These are phyloP conservation scores for Chrysochromulina parva DNA, from an alignment of 78 protist species.

Conservation along the genomic window DNA sequence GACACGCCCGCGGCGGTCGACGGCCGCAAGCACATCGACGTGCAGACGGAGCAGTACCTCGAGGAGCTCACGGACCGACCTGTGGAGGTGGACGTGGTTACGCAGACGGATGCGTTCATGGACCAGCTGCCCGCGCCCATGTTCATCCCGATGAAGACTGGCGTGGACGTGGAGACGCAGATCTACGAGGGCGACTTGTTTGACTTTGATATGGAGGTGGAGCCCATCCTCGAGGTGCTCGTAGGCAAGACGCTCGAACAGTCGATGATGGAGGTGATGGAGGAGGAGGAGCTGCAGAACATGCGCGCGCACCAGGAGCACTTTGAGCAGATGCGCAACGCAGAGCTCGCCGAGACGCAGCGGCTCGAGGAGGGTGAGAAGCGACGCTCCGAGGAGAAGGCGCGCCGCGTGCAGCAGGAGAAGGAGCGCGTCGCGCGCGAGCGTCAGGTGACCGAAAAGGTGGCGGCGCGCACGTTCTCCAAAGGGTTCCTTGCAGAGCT, in stretches of 20 bases:
- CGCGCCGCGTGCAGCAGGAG: conserved; percentile 54
- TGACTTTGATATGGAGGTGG: conserved; percentile 86
- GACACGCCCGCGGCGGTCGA: conserved; percentile 24
- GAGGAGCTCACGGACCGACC: conserved; percentile 62
- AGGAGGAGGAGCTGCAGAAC: conserved; percentile 83
- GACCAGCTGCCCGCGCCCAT: conserved; percentile 77
- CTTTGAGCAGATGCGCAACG: conserved; percentile 61
- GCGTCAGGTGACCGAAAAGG: conserved; percentile 45
- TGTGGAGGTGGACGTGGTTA: conserved; percentile 6
- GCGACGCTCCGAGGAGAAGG: conserved; percentile 77
- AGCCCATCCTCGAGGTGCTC: conserved; percentile 85
- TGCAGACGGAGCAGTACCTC: conserved; percentile 79
- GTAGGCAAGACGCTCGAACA: conserved; percentile 86
- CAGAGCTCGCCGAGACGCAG: conserved; percentile 73
- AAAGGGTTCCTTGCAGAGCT: conserved; percentile 47
- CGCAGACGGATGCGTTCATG: conserved; percentile 62
- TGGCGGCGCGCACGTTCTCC: conserved; percentile 52
- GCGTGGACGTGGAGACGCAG: conserved; percentile 73
- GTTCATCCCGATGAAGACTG: conserved; percentile 74
- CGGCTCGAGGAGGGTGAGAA: conserved; percentile 78
- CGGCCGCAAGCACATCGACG: conserved; percentile 45
- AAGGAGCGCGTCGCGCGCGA: conserved; percentile 12
- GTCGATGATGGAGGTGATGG: conserved; percentile 74
- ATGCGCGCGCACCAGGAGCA: conserved; percentile 66
- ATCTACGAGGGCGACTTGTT: conserved; percentile 80